Percentiles rank a stretch among this genome's conserved stretches.
Evolutionary conservation across 2,329 filamentous ascomycete species (phyloP).

Genomic region (Colletotrichum lindemuthianum): DNA sequence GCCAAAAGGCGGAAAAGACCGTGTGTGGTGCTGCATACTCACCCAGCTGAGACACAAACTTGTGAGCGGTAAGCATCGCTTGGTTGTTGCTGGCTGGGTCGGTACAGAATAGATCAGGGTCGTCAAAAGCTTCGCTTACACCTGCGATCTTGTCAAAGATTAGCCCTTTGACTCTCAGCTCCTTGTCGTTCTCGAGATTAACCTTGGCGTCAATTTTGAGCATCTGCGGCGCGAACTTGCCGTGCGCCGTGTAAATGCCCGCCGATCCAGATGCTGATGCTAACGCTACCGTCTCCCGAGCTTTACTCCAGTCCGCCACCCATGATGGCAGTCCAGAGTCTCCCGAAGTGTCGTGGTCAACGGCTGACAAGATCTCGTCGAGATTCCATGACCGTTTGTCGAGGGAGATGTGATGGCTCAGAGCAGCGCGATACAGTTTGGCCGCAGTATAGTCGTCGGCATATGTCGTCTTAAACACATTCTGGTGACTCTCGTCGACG

Average conservation of each 20-base stretch:
- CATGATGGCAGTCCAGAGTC: slow-evolving; percentile 10
- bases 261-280: not conserved
- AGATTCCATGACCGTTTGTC: not conserved
- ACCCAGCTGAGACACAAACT: not conserved
- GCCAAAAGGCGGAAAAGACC: slow-evolving; percentile 13
- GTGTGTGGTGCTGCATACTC: not conserved
- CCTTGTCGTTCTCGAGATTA: not conserved
- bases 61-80: not conserved
- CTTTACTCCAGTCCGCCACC: slow-evolving; percentile 27
- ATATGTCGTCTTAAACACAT: slow-evolving; percentile 5
- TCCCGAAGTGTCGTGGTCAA: slow-evolving; percentile 14
- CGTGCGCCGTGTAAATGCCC: not conserved
- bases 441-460: not conserved
- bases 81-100: slow-evolving; percentile 41
- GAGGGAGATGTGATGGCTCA: not conserved
- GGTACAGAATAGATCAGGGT: slow-evolving; percentile 35
- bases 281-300: slow-evolving; percentile 6
- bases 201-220: not conserved
- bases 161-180: not conserved
- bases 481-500: not conserved
- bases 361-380: not conserved
- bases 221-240: not conserved
- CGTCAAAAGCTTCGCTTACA: not conserved
- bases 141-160: not conserved
- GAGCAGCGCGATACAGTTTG: not conserved